A percentile compares a stretch with the other conserved stretches of the same genome.
Evolutionary conservation across 345 rosid species (phyloP).

Genomic region (Sapria himalayana): DNA sequence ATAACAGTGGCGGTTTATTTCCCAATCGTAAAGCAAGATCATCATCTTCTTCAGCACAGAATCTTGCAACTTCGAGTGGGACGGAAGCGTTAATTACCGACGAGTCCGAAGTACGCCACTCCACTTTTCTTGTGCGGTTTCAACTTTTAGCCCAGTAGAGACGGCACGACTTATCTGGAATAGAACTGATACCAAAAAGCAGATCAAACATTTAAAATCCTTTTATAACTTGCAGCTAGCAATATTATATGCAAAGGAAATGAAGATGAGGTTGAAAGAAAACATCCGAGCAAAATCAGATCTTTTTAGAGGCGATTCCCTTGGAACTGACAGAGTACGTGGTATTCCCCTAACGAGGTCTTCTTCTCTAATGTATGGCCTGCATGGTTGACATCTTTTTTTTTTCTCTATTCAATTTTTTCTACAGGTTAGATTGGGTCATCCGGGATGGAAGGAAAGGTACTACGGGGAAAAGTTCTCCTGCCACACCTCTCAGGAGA

Average conservation of each 20-base stretch:
- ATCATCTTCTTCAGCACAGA: too few relatives aligned
- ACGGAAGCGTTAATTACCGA: too few relatives aligned
- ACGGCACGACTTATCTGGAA: too few relatives aligned
- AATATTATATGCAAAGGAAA: constrained; percentile 11
- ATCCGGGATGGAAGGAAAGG: constrained; percentile 10
- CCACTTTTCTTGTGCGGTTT: too few relatives aligned
- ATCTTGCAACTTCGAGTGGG: too few relatives aligned
- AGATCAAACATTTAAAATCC: too few relatives aligned
- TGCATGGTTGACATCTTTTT: background rate
- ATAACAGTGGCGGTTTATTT: too few relatives aligned
- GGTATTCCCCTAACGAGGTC: background rate
- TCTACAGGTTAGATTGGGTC: constrained; percentile 9
- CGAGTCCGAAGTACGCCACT: too few relatives aligned
- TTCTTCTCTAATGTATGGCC: background rate
- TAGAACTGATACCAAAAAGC: too few relatives aligned
- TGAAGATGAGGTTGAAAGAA: constrained; percentile 7
- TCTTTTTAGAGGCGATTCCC: constrained; percentile 6
- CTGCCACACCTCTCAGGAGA: background rate
- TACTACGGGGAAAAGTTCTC: constrained; percentile 12
- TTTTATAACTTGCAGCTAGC: too few relatives aligned
- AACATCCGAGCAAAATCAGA: constrained; percentile 7
- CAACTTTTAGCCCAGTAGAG: too few relatives aligned
- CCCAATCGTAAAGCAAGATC: too few relatives aligned
- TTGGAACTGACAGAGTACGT: constrained; percentile 6
- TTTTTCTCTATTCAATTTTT: background rate